phyloP scores from a whole-genome alignment of 441 rosid genomes.

The Pelargonium australe region DNA sequence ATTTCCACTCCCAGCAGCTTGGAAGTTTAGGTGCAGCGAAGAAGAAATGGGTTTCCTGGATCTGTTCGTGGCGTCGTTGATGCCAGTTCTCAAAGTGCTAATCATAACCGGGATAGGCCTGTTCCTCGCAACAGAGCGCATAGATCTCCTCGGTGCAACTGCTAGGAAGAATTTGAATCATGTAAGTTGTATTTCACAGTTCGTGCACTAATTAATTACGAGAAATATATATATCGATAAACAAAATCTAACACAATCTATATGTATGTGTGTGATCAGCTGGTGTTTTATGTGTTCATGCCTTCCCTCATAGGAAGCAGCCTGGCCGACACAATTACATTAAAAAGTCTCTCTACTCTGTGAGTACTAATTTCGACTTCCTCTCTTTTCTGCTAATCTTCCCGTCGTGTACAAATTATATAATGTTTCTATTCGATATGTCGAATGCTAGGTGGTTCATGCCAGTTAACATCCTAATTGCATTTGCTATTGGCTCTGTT shows the following conservation, averaged over 20 bases:
- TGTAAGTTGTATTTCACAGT: slow-evolving; percentile 4
- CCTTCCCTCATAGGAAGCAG: slow-evolving; percentile 24
- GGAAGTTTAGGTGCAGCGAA: too few relatives aligned
- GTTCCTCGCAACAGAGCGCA: slow-evolving; percentile 21
- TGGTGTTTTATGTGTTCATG: slow-evolving; percentile 25
- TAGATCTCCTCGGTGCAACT: slow-evolving; percentile 19
- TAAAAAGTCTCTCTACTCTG: slow-evolving; percentile 20
- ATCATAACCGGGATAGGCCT: slow-evolving; percentile 22
- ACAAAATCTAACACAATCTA: not conserved
- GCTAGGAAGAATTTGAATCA: slow-evolving; percentile 24
- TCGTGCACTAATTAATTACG: not conserved
- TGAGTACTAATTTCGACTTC: slow-evolving; percentile 15
- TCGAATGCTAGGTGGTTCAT: slow-evolving; percentile 29
- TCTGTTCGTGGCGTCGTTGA: slow-evolving; percentile 23
- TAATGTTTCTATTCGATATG: not conserved
- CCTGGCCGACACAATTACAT: slow-evolving; percentile 25
- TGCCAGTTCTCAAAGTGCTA: slow-evolving; percentile 29
- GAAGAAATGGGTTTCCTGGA: slow-evolving; percentile 18
- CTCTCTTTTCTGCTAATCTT: not conserved
- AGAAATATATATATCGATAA: not conserved
- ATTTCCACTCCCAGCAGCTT: too few relatives aligned
- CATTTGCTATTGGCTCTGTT: slow-evolving; percentile 22
- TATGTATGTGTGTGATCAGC: slow-evolving; percentile 9
- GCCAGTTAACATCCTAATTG: slow-evolving; percentile 26
- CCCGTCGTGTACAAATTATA: not conserved